Base-by-base conservation (phyloP, 768 basidiomycete species). In the Tricholoma matsutake region DNA sequence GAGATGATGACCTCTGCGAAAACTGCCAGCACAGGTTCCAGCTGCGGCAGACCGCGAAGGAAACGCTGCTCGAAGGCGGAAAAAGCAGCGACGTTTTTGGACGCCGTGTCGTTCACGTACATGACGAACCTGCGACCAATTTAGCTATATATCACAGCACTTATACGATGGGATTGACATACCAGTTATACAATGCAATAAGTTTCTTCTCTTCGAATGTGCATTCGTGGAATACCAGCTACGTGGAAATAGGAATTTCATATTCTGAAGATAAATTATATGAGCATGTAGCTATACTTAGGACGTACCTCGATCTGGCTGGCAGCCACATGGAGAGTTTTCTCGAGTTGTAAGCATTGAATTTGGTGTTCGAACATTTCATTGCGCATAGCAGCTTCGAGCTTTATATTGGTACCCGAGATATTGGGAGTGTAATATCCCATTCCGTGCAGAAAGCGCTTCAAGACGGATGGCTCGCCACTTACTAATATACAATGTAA, bases 231-330 rank as follows among this genome's bases (percentile, higher is more conserved):
- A 45, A 43, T 4, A 49, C 32, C 25, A 61, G 56, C 43, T 56
- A n/a, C 16, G 32, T 49, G 6, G 41, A 31, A 49, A 35, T 52
- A 34, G 18, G 14, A 6, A 28, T n/a, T n/a, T n/a, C n/a, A n/a
- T n/a, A n/a, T n/a, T n/a, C n/a, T n/a, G n/a, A n/a, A n/a, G n/a
- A n/a, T n/a, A n/a, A n/a, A n/a, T n/a, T 11, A 53, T 47, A 25
- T 5, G 25, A 31, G 37, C 8, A 20, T 10, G 14, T n/a, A 43
- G 7, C 11, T 4, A 29, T 4, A 45, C n/a, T 31, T 32, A 20
- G 16, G 2, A 32, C 45, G 20, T 16, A 65, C 64, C 53, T 65
- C 64, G 1, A 61, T 55, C 10, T 63, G 54, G 18, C 56, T 60
- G 2, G 64, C 56, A 14, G 61, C 59, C 16, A 62, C 37, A 32